Evolutionary conservation across 164 flowering plant species (phyloP).

Genomic region (Nymphaea thermarum): DNA sequence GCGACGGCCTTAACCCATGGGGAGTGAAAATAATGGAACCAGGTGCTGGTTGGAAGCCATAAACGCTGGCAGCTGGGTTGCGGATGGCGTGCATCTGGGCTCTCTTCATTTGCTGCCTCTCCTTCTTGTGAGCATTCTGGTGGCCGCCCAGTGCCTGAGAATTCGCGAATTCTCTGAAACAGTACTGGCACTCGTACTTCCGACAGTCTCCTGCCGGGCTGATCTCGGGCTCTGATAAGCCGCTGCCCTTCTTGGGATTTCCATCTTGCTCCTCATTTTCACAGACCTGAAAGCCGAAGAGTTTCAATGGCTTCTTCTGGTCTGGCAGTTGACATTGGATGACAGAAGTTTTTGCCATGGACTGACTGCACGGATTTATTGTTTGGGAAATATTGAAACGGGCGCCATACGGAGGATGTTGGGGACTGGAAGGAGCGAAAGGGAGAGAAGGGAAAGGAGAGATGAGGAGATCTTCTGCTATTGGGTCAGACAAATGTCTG

Average conservation of each 20-base stretch:
- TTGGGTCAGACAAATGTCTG: not conserved
- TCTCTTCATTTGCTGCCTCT: constrained; percentile 78
- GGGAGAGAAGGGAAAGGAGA: constrained; percentile 2
- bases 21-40: constrained; percentile 29
- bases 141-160: constrained; percentile 98
- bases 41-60: constrained; percentile 59
- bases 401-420: too few species aligned
- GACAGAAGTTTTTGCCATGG: constrained; percentile 2
- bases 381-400: constrained; percentile 1
- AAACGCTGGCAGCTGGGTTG: constrained; percentile 41
- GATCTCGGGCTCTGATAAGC: constrained; percentile 25
- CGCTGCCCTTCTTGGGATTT: constrained; percentile 10
- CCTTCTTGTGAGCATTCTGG: constrained; percentile 96
- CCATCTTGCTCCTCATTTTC: constrained; percentile 39
- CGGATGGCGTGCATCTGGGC: constrained; percentile 64
- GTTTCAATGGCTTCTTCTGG: constrained; percentile 35
- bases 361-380: not conserved
- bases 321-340: constrained; percentile 5
- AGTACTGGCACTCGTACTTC: constrained; percentile 93
- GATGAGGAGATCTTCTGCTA: not conserved
- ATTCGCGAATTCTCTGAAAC: constrained; percentile 83
- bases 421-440: not conserved
- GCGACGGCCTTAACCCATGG: constrained; percentile 3
- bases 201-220: constrained; percentile 33
- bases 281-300: constrained; percentile 72